Evolutionary conservation across 192 early-diverging fungal genomes (phyloP), one percentile per base, ranked within the genome.

Genomic region (Coemansia aciculifera): DNA sequence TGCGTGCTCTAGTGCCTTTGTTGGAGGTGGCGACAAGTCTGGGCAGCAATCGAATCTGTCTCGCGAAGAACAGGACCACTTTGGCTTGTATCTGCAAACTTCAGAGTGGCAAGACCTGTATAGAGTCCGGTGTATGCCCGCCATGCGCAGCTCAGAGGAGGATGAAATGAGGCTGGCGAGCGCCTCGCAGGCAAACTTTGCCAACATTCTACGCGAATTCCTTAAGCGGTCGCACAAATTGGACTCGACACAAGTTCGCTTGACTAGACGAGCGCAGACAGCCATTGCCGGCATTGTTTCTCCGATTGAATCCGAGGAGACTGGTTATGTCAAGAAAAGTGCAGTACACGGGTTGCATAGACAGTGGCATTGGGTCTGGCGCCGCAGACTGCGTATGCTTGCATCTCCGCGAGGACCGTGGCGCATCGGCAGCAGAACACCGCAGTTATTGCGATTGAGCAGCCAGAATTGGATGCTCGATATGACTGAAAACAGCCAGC

Each of bases 381-480:
- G 74, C 49, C 69, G 52, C 21, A 36, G 73, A 12, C 32, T 75
- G 66, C 69, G 64, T 3, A 57, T 51, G 29, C 37, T 72, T 39
- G 54, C 70, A n/a, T 57, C 54, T 2, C 78, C 78, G 2, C 78
- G 74, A 11, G 73, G 78, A 15, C 69, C 73, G 1, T 75, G 73
- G 73, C 73, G 67, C 36, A 10, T 44, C 9, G 54, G 52, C 15
- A 23, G 36, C 63, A 24, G n/a, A 6, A 34, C 36, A 1, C 10
- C 34, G 10, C 43, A 54, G 48, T 62, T 44, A n/a, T 29, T 64
- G 15, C 3, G 15, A 4, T 23, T 49, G 11, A 62, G 36, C 12
- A 49, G 21, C 13, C 77, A 72, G 63, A 69, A 46, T 11, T 81
- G 78, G 78, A 73, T 75, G 48, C 63, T 81, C 12, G 78, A 81